Percentiles rank a stretch among this genome's conserved stretches.
phyloP scores from a whole-genome alignment of 2,329 filamentous ascomycete genomes.

The Fusarium irregulare region DNA sequence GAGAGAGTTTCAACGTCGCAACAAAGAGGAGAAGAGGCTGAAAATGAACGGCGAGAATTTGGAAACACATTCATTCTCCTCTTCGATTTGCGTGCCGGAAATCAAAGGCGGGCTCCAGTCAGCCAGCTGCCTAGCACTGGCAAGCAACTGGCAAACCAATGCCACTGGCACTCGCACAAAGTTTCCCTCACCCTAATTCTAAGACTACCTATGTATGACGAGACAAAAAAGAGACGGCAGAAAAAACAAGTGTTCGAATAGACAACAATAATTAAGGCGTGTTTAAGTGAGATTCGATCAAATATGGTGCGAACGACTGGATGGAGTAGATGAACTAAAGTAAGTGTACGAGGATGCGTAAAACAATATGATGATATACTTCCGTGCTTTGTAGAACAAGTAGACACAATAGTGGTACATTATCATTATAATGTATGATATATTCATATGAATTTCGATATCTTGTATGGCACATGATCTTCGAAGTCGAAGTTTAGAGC shows the following conservation, averaged over 20 bases:
- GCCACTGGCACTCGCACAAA: not conserved
- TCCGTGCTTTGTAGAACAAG: not conserved
- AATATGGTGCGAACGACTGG: not conserved
- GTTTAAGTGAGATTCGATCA: not conserved
- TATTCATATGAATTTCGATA: not conserved
- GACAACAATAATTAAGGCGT: not conserved
- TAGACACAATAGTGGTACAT: not conserved
- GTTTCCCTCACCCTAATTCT: not conserved
- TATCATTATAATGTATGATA: not conserved
- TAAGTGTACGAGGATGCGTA: not conserved
- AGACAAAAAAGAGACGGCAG: not conserved
- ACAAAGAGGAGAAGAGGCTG: not conserved
- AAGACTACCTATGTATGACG: not conserved
- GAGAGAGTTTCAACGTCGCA: not conserved
- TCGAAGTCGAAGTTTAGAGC: not conserved
- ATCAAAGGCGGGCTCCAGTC: not conserved
- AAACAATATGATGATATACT: not conserved
- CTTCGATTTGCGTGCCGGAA: not conserved
- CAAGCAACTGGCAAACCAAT: slow-evolving; percentile 6
- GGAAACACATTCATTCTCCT: not conserved
- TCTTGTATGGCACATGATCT: not conserved
- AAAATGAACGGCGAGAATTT: not conserved
- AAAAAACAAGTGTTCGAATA: not conserved
- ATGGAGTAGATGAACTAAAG: not conserved
- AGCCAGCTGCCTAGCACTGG: slow-evolving; percentile 16